Base-by-base conservation (phyloP, 805 yeast genomes). In the Schizosaccharomyces octosporus region DNA sequence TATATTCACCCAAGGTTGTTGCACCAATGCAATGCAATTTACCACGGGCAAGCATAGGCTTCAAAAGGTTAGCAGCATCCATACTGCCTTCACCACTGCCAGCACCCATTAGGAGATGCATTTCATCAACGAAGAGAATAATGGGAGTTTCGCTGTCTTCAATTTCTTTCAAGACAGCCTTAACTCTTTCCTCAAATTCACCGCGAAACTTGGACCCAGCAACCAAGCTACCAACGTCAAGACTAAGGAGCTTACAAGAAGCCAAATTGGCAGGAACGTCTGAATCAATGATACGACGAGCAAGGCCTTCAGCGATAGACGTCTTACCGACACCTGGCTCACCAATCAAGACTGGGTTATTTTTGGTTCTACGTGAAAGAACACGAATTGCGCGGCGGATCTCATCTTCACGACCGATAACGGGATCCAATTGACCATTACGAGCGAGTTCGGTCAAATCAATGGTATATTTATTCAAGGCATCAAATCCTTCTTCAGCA, bases 241-340 rank as follows among this genome's bases (percentile, higher is more conserved):
- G 78, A 19, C 96, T 85, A 71, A 83, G 90, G 62, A 93, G 76
- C 65, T 83, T 82, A 65, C 95, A 82, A 63, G 81, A 81, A 64
- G 85, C 85, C 66, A 93, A 76, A 64, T 90, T 87, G 31, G 82
- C 79, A 55, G 98, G 98, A 17, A 93, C 95, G 72, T 93, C 98
- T 65, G 86, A 86, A 69, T 93, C 97, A 63, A 93, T 82, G 65
- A 93, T 87, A 74, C 98, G 80, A 73, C 90, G 97, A 13, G 98
- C 97, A 62, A 93, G 97, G 68, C 97, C 98, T 75, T 93, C 98
- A 61, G 93, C 95, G 67, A 93, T 90, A 39, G 95, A 86, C 48
- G 98, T 93, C 75, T 93, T 93, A 78, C 98, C 98, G 61, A 93
- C 97, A 81, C 98, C 98, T 54, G 98, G 96, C 69, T 93, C 98